Evolutionary conservation across 805 yeast genomes (phyloP), one percentile per base, ranked within the genome.

Genomic region (Maudiozyma barnettii): DNA sequence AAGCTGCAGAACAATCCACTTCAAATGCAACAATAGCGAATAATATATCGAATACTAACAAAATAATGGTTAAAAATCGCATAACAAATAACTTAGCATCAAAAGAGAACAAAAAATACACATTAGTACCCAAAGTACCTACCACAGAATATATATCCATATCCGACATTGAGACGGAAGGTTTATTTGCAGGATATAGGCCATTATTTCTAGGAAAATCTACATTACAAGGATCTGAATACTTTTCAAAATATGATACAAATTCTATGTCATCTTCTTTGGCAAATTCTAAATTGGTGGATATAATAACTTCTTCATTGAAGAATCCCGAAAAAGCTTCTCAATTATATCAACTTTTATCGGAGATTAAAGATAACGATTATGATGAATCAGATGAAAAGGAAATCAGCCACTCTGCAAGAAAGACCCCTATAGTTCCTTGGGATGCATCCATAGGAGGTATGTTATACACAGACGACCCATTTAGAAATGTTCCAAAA

Each of bases 121-220:
- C 55, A 19, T 37, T 58, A 21, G 60, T 64, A 4, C 68, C 68
- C 7, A 54, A 52, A 31, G 64, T 65, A 2, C 55, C 59, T 1
- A 45, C 60, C 5, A 62, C 67, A 3, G 63, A 58, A 29, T 52
- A 61, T 51, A 56, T 64, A 9, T 52, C 60, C 2, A 48, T 43
- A 5, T 45, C 51, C 12, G 65, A 61, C n/a, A 50, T 64, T 6
- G 62, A 63, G 41, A 53, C 60, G 20, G 73, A 70, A 39, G 71
- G 75, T 2, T 57, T 74, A 36, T 70, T 72, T 53, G 74, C 76
- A 12, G 74, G 76, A 13, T 71, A 71, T 52, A 65, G 71, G 33
- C 77, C 77, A 2, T 55, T 74, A 36, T 68, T 70, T 47, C 54
- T 73, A 50, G 72, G 74, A 12, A 65, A 70, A 46, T 61, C 65